Conservation (phyloP, 2,329 filamentous ascomycete genomes). For the Verticillium zaregamsianum region DNA sequence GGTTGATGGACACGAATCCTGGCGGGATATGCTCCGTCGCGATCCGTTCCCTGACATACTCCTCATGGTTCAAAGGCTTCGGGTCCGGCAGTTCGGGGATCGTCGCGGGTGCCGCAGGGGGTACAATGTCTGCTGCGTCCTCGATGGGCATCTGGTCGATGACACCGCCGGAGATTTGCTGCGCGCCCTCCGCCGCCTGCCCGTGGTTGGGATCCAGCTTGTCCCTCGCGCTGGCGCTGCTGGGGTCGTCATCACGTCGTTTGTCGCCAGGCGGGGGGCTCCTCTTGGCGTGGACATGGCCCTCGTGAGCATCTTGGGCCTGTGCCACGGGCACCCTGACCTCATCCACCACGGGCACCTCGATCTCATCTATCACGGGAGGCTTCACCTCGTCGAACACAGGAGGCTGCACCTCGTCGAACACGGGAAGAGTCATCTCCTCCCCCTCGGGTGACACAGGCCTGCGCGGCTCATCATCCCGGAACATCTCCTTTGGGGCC, state of each 20-base stretch:
- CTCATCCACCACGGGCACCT: too few species aligned
- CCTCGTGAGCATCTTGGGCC: slow-evolving; percentile 12
- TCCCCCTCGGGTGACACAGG: background rate
- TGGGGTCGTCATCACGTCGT: slow-evolving; percentile 2
- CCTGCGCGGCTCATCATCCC: background rate
- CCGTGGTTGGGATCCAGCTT: slow-evolving; percentile 18
- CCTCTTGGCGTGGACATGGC: slow-evolving; percentile 3
- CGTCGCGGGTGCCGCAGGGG: slow-evolving; percentile 11
- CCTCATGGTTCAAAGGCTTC: slow-evolving; percentile 46
- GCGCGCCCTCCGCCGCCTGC: slow-evolving; percentile 1
- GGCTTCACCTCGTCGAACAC: background rate
- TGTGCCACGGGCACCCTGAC: background rate
- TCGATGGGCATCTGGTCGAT: slow-evolving; percentile 22
- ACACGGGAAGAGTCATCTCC: background rate
- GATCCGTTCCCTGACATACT: slow-evolving; percentile 46
- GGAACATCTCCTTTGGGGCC: slow-evolving; percentile 1
- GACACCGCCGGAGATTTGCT: slow-evolving; percentile 14
- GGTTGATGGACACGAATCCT: slow-evolving; percentile 44
- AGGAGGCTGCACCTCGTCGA: background rate
- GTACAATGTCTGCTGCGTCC: slow-evolving; percentile 5
- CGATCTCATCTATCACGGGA: background rate
- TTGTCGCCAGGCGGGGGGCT: slow-evolving; percentile 8
- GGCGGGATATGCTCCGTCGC: slow-evolving; percentile 39
- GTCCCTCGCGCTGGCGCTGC: slow-evolving; percentile 7
- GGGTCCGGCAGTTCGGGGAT: slow-evolving; percentile 24